These are phyloP conservation scores for Fusarium sp. DNA, from an alignment of 2,329 filamentous ascomycete species.

Conservation along the genomic window DNA sequence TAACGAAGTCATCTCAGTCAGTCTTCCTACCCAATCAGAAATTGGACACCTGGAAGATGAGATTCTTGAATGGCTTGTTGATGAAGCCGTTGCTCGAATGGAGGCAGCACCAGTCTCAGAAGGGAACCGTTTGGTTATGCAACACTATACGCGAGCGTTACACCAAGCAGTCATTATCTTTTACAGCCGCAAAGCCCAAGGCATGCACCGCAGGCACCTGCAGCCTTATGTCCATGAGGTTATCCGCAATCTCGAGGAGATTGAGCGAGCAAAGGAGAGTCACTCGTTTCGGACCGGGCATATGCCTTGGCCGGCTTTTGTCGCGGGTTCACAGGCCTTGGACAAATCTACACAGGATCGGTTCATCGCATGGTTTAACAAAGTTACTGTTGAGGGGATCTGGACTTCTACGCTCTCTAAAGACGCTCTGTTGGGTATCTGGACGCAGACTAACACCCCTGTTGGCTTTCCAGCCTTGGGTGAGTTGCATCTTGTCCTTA, in stretches of 20 bases:
- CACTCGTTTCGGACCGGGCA: neutral
- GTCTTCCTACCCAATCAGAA: neutral
- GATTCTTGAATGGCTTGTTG: neutral
- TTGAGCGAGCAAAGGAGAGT: neutral
- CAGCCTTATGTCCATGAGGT: neutral
- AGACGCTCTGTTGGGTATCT: neutral
- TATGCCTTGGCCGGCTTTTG: neutral
- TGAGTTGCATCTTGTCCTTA: neutral
- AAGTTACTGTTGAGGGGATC: neutral
- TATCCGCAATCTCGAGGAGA: neutral
- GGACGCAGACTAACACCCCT: neutral
- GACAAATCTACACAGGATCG: neutral
- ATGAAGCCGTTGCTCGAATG: neutral
- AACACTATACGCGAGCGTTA: neutral
- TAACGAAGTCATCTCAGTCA: neutral
- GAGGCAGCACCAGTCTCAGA: neutral
- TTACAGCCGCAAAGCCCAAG: neutral
- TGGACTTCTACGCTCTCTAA: neutral
- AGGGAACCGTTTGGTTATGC: neutral
- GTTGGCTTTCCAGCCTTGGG: neutral
- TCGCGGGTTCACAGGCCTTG: neutral
- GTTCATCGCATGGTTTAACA: neutral
- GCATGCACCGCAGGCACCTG: neutral
- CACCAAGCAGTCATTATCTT: neutral
- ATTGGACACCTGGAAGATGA: neutral